Conservation (phyloP, 164 flowering plant genomes). For the Annona squamosa region DNA sequence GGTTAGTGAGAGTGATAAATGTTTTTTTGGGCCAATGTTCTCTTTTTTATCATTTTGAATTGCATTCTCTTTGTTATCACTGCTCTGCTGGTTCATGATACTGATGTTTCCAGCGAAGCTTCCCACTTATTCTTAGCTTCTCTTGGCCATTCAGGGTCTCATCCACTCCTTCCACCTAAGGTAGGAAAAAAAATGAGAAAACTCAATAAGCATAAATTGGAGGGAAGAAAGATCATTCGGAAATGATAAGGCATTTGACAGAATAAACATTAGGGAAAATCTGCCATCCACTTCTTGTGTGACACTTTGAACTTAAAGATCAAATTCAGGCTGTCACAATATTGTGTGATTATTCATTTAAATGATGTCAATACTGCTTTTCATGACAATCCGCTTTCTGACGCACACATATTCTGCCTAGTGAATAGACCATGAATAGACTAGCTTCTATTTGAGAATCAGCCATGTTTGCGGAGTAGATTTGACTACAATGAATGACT, state of each 20-base stretch:
- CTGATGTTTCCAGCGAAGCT: conserved; percentile 27
- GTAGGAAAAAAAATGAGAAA: background rate
- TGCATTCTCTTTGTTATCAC: conserved; percentile 13
- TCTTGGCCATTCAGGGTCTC: background rate
- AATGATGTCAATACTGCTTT: too few relatives aligned
- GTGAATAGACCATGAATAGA: background rate
- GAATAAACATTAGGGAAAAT: background rate
- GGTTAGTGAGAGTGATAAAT: conserved; percentile 4
- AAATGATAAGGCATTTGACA: background rate
- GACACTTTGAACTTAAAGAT: too few relatives aligned
- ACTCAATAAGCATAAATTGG: background rate
- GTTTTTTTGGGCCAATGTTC: conserved; percentile 2
- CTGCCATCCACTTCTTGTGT: background rate
- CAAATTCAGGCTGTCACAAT: background rate
- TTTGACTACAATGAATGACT: background rate
- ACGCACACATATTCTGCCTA: background rate
- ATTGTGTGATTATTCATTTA: background rate
- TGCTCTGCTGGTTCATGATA: conserved; percentile 11
- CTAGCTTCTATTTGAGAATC: background rate
- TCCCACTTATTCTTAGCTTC: conserved; percentile 18
- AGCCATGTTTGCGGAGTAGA: background rate
- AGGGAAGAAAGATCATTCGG: background rate
- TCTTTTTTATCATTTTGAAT: conserved; percentile 9
- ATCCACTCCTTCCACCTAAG: conserved; percentile 28
- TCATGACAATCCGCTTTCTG: background rate